Evolutionary conservation across 2,329 filamentous ascomycete genomes (phyloP), one percentile per base, ranked within the genome.

Genomic region (Rhynchosporium agropyri): DNA sequence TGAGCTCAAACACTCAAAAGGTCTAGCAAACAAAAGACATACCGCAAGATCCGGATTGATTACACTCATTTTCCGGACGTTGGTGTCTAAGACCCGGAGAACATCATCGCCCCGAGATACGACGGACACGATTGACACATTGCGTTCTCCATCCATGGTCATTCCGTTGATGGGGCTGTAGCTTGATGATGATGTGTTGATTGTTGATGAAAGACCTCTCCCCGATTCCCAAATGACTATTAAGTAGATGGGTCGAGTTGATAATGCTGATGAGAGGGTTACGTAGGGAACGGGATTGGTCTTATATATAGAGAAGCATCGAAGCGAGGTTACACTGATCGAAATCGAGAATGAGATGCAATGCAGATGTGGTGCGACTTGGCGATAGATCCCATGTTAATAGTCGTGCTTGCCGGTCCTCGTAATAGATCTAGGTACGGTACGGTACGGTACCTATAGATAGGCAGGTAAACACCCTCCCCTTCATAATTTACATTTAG

Each of bases 91-190:
- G 15, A 62, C 53, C 10, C 60, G 50, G 20, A 61, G 49, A 12
- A 61, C 31, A 50, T 58, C 51, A 45, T 57, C 60, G 26, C 42
- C 7, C 36, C 46, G 57, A 29, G 57, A 59, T 20, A 50, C 57
- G 57, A 59, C 57, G n/a, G 42, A 33, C 4, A 59, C 57, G 36
- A 59, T 49, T 12, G 57, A 59, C 9, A 20, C 36, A 31, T 59
- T 59, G 57, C 57, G 57, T 46, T 50, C 40, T 26, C 36, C 45
- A 20, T 29, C 57, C 57, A 59, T 59, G 31, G 31, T 56, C 76
- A 4, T 46, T 20, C 20, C 20, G 20, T 20, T 20, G 20, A 20
- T 20, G 20, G 20, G 13, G 29, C n/a, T 36, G 15, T 38, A 8
- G 31, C 9, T 36, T 20, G 49, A 36, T 38, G 49, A 9, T 36